A percentile compares a stretch with the other conserved stretches of the same genome.
These are phyloP conservation scores for Aspergillus conjunctus DNA, from an alignment of 495 filamentous ascomycete species.

Conservation along the genomic window DNA sequence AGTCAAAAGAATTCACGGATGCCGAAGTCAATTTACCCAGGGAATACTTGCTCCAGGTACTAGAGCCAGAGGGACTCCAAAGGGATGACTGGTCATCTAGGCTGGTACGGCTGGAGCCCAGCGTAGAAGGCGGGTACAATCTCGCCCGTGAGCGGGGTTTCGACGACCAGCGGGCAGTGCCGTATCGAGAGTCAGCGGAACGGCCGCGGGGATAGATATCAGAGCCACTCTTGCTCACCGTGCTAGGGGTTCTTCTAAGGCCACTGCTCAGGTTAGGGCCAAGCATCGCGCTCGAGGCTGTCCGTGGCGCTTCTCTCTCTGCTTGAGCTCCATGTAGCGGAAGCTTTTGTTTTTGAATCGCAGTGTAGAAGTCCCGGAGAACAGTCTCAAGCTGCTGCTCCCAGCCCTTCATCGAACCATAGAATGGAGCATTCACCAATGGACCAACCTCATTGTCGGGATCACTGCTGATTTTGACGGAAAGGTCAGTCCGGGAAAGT, in stretches of 20 bases:
- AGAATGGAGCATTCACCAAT: constrained; percentile 79
- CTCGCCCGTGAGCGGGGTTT: constrained; percentile 85
- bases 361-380: constrained; percentile 87
- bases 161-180: constrained; percentile 72
- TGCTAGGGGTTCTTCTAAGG: constrained; percentile 84
- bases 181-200: constrained; percentile 64
- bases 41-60: constrained; percentile 94
- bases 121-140: constrained; percentile 73
- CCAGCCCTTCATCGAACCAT: constrained; percentile 78
- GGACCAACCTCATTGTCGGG: constrained; percentile 47
- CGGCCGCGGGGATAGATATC: constrained; percentile 74
- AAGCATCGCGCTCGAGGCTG: constrained; percentile 50
- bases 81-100: constrained; percentile 88
- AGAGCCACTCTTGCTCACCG: constrained; percentile 85
- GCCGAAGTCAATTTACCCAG: constrained; percentile 86
- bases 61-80: constrained; percentile 87
- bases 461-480: constrained; percentile 35
- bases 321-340: constrained; percentile 73
- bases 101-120: constrained; percentile 91
- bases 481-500: constrained; percentile 30
- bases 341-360: constrained; percentile 81
- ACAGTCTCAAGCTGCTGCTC: constrained; percentile 86
- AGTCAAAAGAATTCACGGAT: constrained; percentile 85
- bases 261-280: constrained; percentile 47
- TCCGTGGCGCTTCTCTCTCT: constrained; percentile 42